Base-by-base conservation (phyloP, 345 rosid species). In the Carallia brachiata region DNA sequence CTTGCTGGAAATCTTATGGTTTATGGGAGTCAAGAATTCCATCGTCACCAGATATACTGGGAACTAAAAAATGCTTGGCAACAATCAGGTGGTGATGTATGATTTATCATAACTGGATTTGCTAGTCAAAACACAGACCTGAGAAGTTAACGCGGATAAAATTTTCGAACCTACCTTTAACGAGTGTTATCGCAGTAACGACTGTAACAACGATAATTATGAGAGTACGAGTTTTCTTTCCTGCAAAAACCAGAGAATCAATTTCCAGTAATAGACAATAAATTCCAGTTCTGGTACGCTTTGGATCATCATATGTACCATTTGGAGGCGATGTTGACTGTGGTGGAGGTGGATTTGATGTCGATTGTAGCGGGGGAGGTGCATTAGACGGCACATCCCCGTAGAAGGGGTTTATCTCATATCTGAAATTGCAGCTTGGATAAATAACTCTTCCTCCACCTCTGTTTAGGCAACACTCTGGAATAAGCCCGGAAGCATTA, bases 371-470 rank as follows among this genome's bases (percentile, higher is more conserved):
- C 23, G 23, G 23, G 23, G 23, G 23, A 23, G 61, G 2, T 8
- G 48, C 7, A 5, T n/a, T 17, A 48, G 61, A 10, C 2, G 3
- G 23, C 8, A 27, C 2, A 4, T 6, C 52, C 12, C 66, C 67
- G 65, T 76, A 73, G 72, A 81, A 81, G 44, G 73, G 79, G 57
- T 44, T 55, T 0, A 55, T 19, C 71, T 80, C 82, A 62, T 77
- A 83, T 67, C 66, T 66, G 60, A 80, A 36, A 12, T 61, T 52
- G 67, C 86, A 83, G 68, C 84, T 83, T 2, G 86, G 84, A 50
- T 66, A 62, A 53, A 74, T 31, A 23, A 73, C 61, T 63, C 61
- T 67, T 16, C 67, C 77, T 48, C 77, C 77, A 8, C 0, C 9
- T 31, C 7, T 52, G 6, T 19, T 31, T 3, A 5, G 5, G 31